phyloP scores from a whole-genome alignment of 306 rosid species.

The Pachyrhizus erosus region DNA sequence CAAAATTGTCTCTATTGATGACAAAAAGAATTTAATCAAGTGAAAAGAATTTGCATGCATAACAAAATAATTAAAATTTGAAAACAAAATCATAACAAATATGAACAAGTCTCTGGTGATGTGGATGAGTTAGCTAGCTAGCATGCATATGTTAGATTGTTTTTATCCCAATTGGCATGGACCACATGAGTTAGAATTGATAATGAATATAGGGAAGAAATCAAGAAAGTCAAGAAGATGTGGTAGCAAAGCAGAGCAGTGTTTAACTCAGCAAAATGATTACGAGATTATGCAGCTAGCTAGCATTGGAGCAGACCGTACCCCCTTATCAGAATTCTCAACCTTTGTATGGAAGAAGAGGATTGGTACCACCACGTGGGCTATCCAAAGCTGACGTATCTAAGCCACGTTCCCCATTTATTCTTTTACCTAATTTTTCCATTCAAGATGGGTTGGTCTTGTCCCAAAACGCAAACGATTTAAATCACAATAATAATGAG shows the following conservation, averaged over 20 bases:
- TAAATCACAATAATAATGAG: not conserved
- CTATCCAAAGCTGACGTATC: conserved; percentile 8
- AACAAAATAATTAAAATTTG: not conserved
- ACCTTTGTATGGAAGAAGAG: conserved; percentile 14
- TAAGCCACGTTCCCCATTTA: conserved; percentile 37
- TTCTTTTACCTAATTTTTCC: conserved; percentile 32
- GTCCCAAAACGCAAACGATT: not conserved
- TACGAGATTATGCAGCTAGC: conserved; percentile 5
- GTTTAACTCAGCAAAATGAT: conserved; percentile 13
- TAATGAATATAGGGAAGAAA: not conserved
- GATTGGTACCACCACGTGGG: conserved; percentile 53
- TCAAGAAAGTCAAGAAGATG: not conserved
- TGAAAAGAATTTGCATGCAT: no score
- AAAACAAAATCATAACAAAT: not conserved
- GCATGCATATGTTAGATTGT: not conserved
- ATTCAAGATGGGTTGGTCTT: not conserved
- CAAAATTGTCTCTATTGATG: no score
- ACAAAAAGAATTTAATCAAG: no score
- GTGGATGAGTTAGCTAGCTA: not conserved
- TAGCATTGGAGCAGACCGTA: conserved; percentile 2
- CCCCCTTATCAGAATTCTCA: not conserved
- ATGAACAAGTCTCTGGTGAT: not conserved
- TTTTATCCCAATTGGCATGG: not conserved
- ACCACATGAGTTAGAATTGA: conserved; percentile 5
- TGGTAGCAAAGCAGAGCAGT: not conserved